These are phyloP conservation scores for Rhododendron kiyosumense DNA, from an alignment of 148 eudicot species.

Conservation along the genomic window DNA sequence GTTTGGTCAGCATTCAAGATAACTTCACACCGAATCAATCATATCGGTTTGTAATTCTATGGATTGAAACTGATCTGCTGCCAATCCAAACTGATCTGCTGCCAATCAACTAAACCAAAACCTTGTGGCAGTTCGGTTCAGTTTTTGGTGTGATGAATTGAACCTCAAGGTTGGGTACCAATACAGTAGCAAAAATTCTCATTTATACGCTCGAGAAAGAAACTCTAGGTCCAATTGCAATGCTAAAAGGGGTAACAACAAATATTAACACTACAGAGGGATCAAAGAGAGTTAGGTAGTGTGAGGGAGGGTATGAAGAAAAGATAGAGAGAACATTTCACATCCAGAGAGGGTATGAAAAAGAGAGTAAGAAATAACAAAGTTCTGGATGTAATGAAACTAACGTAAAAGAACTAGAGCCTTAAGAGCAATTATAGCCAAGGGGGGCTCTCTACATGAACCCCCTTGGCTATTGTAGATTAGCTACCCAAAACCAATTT, in stretches of 20 bases:
- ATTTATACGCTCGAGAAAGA: background rate
- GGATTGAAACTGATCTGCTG: background rate
- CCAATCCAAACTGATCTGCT: no score
- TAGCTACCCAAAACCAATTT: no score
- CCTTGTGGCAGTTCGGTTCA: background rate
- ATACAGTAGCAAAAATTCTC: background rate
- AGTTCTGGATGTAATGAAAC: background rate
- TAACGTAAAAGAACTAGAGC: background rate
- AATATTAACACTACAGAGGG: background rate
- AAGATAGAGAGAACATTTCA: no score
- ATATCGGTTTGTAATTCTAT: background rate
- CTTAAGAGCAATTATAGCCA: no score
- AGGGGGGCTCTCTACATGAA: no score
- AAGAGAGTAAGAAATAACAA: background rate
- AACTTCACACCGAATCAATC: background rate
- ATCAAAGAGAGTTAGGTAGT: background rate
- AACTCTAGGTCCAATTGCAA: background rate
- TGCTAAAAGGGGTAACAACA: background rate
- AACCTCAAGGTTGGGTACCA: background rate
- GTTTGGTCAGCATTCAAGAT: background rate
- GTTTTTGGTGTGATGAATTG: background rate
- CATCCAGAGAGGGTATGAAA: background rate
- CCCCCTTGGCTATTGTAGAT: no score
- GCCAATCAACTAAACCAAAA: background rate
- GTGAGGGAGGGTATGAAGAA: background rate